Percentiles rank a stretch among this genome's conserved stretches.
Conservation (phyloP, 2,329 filamentous ascomycete species). For the Botrytis porri region DNA sequence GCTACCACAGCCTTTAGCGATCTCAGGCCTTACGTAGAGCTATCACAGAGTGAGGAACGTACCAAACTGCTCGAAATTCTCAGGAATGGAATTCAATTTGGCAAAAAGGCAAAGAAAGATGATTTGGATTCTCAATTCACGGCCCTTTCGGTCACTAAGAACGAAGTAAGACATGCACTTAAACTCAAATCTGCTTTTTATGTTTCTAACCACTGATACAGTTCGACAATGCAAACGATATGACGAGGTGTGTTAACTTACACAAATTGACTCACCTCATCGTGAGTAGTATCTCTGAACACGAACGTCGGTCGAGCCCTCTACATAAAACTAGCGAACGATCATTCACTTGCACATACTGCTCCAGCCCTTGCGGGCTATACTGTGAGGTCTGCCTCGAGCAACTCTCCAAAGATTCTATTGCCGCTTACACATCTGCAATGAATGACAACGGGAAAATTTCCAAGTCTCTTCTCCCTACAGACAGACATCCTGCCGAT, state of each 20-base stretch:
- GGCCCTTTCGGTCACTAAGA: conserved; percentile 1
- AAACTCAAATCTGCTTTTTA: background rate
- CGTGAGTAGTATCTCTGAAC: conserved; percentile 31
- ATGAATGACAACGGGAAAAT: conserved; percentile 30
- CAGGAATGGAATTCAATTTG: conserved; percentile 12
- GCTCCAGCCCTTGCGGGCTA: conserved; percentile 24
- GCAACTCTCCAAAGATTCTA: conserved; percentile 25
- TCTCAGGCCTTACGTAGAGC: conserved; percentile 33
- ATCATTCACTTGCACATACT: conserved; percentile 26
- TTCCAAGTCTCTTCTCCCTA: conserved; percentile 33
- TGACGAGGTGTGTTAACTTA: conserved; percentile 31
- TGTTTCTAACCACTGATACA: conserved; percentile 7
- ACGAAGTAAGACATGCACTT: conserved; percentile 4
- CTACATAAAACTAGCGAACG: conserved; percentile 8
- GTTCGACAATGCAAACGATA: conserved; percentile 20
- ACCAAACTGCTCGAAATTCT: conserved; percentile 24
- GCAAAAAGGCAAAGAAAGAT: background rate
- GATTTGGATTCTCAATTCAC: background rate
- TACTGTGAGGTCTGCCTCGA: conserved; percentile 29
- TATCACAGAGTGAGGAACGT: conserved; percentile 26
- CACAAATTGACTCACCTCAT: conserved; percentile 35
- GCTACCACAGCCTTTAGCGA: conserved; percentile 36
- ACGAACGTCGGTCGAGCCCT: conserved; percentile 24
- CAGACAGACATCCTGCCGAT: conserved; percentile 39
- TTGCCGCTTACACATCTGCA: conserved; percentile 30